A percentile compares a stretch with the other conserved stretches of the same genome.
Conservation (phyloP, 1,284 basidiomycete genomes). For the Austroboletus rostrupii region DNA sequence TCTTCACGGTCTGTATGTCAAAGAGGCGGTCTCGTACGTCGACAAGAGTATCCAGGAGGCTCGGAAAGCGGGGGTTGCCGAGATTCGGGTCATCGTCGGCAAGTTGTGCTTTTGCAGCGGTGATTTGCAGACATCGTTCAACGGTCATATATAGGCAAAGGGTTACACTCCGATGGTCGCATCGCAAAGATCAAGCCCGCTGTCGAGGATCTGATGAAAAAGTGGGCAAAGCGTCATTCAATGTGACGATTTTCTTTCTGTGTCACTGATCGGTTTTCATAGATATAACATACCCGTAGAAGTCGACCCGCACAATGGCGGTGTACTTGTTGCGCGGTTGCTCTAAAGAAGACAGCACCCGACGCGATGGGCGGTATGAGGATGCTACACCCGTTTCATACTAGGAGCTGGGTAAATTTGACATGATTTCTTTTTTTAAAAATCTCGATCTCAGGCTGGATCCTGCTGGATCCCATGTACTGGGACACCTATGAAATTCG, state of each 20-base stretch:
- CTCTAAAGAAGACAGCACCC: constrained; percentile 22
- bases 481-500: not conserved
- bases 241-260: not conserved
- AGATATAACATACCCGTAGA: constrained; percentile 33
- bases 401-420: not conserved
- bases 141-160: constrained; percentile 51
- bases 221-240: constrained; percentile 40
- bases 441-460: not conserved
- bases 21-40: constrained; percentile 78
- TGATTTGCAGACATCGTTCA: not conserved
- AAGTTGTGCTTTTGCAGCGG: constrained; percentile 26
- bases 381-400: not conserved
- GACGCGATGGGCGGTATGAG: not conserved
- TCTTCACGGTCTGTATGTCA: constrained; percentile 89
- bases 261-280: not conserved
- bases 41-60: constrained; percentile 71
- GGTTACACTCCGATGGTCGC: constrained; percentile 80
- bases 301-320: constrained; percentile 79
- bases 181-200: constrained; percentile 91
- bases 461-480: not conserved
- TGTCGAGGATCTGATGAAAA: constrained; percentile 82
- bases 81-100: constrained; percentile 88
- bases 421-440: not conserved
- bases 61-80: constrained; percentile 58
- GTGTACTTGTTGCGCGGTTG: constrained; percentile 83